Evolutionary conservation across 2,329 filamentous ascomycete species (phyloP), one percentile per base, ranked within the genome.

Genomic region (Stagonosporopsis tanaceti): DNA sequence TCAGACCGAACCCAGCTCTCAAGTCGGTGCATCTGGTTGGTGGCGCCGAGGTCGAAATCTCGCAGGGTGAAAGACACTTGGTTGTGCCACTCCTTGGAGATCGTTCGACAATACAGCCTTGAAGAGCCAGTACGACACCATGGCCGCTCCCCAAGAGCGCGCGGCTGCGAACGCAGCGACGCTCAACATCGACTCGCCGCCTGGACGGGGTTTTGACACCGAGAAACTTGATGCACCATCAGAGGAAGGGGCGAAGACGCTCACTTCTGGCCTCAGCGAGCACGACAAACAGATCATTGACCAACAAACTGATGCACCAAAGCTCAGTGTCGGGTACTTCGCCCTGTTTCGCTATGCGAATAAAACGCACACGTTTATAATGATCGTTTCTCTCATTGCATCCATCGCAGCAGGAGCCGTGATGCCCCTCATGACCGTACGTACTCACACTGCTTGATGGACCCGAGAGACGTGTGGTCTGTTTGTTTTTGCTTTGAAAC

Each of bases 391-490:
- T 47, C 72, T 81, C 27, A 67, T 94, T 51, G 85, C 85, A 55
- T 84, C 90, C 62, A 90, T 93, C 63, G 87, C 82, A 32, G 89
- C 87, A 17, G 91, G 92, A 59, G 90, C 90, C 53, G 88, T 89
- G 7, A 76, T 94, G 59, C 92, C 92, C 6, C 50, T 80, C 9
- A 94, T 95, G 87, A 94, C 91, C 27, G 69, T 76, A 72, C 53
- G 69, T 67, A n/a, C 2, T 11, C n/a, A 27, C 8, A 40, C 7
- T 14, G 20, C n/a, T 22, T 41, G 11, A 34, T 8, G 2, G 25
- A 1, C 6, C 17, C 17, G 14, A 27, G 8, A 37, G 20, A 22
- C 20, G 20, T 20, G 20, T 20, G 20, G 20, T 20, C 20, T 20
- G 20, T 20, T 20, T 20, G 20, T 20, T 20, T 3, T 20, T 35